Conservation (phyloP, 768 basidiomycete genomes). For the Calocybe indica region DNA sequence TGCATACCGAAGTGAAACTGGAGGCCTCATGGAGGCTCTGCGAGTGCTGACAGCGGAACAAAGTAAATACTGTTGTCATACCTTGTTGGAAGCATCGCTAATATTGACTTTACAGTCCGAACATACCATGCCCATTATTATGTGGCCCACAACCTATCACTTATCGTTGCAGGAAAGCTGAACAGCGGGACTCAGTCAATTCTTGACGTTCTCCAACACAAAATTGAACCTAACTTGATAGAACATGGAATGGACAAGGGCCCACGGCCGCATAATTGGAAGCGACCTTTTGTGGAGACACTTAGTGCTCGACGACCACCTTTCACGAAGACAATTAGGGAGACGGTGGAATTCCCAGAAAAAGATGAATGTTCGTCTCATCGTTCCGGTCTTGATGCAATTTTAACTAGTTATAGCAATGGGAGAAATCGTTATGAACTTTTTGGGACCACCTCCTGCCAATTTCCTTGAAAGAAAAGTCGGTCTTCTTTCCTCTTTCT, state of each 20-base stretch:
- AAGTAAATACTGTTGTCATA: conserved; percentile 43
- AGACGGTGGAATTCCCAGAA: conserved; percentile 89
- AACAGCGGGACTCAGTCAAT: conserved; percentile 71
- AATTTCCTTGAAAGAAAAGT: conserved; percentile 72
- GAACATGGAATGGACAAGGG: conserved; percentile 70
- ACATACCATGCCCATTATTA: conserved; percentile 87
- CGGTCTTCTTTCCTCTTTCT: conserved; percentile 1
- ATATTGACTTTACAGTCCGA: conserved; percentile 50
- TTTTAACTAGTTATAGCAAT: conserved; percentile 31
- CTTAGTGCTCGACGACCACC: conserved; percentile 56
- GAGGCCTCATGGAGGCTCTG: conserved; percentile 90
- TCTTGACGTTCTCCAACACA: conserved; percentile 71
- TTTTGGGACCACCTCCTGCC: conserved; percentile 70
- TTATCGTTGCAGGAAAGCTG: conserved; percentile 86
- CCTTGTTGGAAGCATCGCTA: conserved; percentile 1
- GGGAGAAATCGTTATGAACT: conserved; percentile 77
- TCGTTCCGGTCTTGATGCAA: not conserved
- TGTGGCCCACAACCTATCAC: conserved; percentile 87
- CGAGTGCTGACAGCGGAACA: conserved; percentile 82
- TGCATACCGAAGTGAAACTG: conserved; percentile 94
- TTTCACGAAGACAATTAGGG: conserved; percentile 45
- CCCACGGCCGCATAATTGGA: conserved; percentile 75
- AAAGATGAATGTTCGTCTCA: conserved; percentile 73
- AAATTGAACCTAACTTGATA: conserved; percentile 80
- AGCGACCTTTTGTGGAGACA: conserved; percentile 91